Base-by-base conservation (phyloP, 2,329 filamentous ascomycete species). In the Cladosporium halotolerans region DNA sequence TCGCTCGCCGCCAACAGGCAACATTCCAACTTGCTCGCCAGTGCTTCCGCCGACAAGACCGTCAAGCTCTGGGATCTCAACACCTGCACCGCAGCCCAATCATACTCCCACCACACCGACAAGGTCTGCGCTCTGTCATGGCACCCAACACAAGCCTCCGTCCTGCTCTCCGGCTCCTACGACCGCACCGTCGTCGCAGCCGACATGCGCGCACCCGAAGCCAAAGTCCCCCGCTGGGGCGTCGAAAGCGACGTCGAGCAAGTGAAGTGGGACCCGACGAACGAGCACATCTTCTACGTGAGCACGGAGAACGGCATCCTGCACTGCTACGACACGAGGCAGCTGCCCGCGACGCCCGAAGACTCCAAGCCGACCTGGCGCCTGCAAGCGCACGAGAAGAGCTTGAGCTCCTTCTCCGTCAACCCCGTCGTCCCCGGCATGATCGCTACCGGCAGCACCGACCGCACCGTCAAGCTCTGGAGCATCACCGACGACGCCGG, bases 11-110 rank as follows among this genome's bases (percentile, higher is more conserved):
- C 90, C 46, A 99, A 99, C 76, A 81, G 91, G 64, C 85, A 91
- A 66, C 92, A 99, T 74, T 85, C 91, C 59, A 97, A 97, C 70
- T 80, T 99, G 54, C 82, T 99, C 43, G 93, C 93, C 10, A 97
- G 92, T 0, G 89, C 88, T 2, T 99, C 93, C 1, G 93, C 93
- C 16, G 93, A 99, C 75, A 90, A 91, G 75, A 99, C 93, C 2
- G 85, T 97, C 66, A 99, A 99, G 77, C 81, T 99, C 16, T 99
- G 93, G 93, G 93, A 99, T 69, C 77, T 99, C 58, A 88, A 90
- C 75, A 96, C 89, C 3, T 81, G 88, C 57, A 90, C 85, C 71
- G 96, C 90, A 72, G 93, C 93, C 64, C 93, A 96, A 75, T 96
- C 91, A 42, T 99, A 99, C 78, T 80, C 82, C 13, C 89, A 95